These are phyloP conservation scores for Candida jianshihensis DNA, from an alignment of 805 yeast species.

Conservation along the genomic window DNA sequence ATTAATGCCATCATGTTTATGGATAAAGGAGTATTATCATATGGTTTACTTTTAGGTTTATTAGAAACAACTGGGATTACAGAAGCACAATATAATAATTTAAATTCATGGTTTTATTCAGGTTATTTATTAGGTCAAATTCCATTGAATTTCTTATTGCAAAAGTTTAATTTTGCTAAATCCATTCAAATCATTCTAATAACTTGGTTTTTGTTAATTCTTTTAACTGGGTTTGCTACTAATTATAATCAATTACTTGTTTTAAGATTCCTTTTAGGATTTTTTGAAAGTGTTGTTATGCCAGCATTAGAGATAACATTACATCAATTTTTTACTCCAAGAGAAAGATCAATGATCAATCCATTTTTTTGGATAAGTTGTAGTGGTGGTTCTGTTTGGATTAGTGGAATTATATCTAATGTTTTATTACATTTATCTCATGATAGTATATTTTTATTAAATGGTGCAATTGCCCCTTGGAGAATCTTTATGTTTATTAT, in stretches of 20 bases:
- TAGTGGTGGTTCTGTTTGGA: constrained; percentile 28
- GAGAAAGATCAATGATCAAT: constrained; percentile 33
- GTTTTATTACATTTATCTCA: constrained; percentile 8
- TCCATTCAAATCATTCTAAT: background rate
- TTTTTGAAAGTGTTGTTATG: constrained; percentile 28
- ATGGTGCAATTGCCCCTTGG: constrained; percentile 28
- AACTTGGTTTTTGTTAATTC: background rate
- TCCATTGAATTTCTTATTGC: background rate
- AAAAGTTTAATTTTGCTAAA: background rate
- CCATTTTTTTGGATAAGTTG: constrained; percentile 39
- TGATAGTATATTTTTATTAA: background rate
- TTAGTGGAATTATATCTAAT: constrained; percentile 31
- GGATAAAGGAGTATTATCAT: constrained; percentile 1
- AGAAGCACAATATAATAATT: constrained; percentile 1
- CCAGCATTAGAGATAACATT: constrained; percentile 31
- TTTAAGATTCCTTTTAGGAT: constrained; percentile 30
- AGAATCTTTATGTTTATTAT: constrained; percentile 37
- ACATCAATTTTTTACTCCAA: constrained; percentile 32
- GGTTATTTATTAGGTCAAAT: constrained; percentile 2
- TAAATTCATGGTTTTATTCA: constrained; percentile 3
- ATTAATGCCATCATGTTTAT: constrained; percentile 2
- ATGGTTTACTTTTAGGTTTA: constrained; percentile 1
- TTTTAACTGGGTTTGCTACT: background rate
- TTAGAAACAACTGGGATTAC: constrained; percentile 1
- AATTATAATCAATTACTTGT: constrained; percentile 10